Base-by-base conservation (phyloP, 2,329 filamentous ascomycete genomes). In the Fusarium circinatum region DNA sequence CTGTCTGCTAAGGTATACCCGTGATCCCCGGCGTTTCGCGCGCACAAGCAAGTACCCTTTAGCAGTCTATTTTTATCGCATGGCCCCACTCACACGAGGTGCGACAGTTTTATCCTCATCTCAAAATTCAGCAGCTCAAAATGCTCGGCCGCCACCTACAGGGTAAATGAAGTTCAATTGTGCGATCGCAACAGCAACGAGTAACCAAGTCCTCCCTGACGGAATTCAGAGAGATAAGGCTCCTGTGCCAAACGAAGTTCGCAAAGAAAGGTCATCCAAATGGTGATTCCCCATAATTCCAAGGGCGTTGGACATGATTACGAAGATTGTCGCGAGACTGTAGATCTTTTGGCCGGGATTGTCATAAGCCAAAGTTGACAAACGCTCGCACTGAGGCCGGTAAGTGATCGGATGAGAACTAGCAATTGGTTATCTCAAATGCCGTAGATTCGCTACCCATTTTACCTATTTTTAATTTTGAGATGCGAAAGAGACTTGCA, bases 241-340 rank as follows among this genome's bases (percentile, higher is more conserved):
- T 32, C 20, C 20, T n/a, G 2, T n/a, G 3, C 9, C 0, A n/a
- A 3, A 11, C 1, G 28, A 32, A 32, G 0, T 3, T n/a, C 6
- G 1, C 6, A 10, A 11, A 17, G 17, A n/a, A 22, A 2, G 3
- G 15, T 24, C 8, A 17, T 44, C 0, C 3, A 17, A 34, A 34
- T 17, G 30, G 11, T 12, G 11, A 30, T 30, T 12, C 11, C 30
- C 4, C 30, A 30, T 30, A 30, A 12, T 30, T 30, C 1, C 4
- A 30, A 30, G 11, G 30, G 30, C 30, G 30, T 30, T 30, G 0
- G 14, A 22, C 10, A 32, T 2, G 1, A 32, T 32, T 6, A 0
- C 1, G 5, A 0, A 3, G 14, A 22, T 49, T 17, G 26, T 6
- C 12, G 0, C 28, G 0, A 13, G 8, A 1, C 17, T 20, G 8